Evolutionary conservation across 768 basidiomycete species (phyloP).

Genomic region (Lyophyllum semitale): DNA sequence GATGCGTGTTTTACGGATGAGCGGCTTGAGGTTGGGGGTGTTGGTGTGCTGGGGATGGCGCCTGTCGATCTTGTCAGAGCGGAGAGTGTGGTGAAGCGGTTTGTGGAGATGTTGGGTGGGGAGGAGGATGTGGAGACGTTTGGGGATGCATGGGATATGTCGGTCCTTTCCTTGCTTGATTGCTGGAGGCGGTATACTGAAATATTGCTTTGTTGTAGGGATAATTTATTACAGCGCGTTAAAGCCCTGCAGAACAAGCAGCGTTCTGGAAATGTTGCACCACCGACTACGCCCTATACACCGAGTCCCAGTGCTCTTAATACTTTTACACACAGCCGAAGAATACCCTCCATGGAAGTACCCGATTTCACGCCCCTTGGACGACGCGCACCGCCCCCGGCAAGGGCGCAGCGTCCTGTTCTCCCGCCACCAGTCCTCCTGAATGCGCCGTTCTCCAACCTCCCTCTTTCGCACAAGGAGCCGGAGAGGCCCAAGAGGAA

Average conservation of each 20-base stretch:
- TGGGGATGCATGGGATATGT: constrained; percentile 63
- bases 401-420: constrained; percentile 20
- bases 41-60: constrained; percentile 43
- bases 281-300: constrained; percentile 48
- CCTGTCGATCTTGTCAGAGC: constrained; percentile 53
- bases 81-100: constrained; percentile 63
- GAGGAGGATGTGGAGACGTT: constrained; percentile 34
- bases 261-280: constrained; percentile 54
- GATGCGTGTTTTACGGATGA: constrained; percentile 81
- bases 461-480: constrained; percentile 24
- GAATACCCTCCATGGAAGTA: constrained; percentile 38
- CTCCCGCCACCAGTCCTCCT: constrained; percentile 20
- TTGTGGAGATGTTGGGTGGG: constrained; percentile 52
- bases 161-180: constrained; percentile 19
- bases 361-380: constrained; percentile 56
- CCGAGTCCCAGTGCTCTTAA: constrained; percentile 16
- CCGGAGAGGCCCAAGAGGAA: constrained; percentile 18
- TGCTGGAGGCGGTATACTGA: background rate
- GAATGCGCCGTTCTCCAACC: constrained; percentile 33
- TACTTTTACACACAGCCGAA: constrained; percentile 10
- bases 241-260: constrained; percentile 64
- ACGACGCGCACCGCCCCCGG: constrained; percentile 30
- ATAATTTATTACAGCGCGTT: constrained; percentile 50
- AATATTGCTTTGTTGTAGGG: constrained; percentile 32
- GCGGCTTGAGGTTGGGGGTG: constrained; percentile 48